phyloP scores from a whole-genome alignment of 2,329 filamentous ascomycete genomes.

The Claviceps sp. region DNA sequence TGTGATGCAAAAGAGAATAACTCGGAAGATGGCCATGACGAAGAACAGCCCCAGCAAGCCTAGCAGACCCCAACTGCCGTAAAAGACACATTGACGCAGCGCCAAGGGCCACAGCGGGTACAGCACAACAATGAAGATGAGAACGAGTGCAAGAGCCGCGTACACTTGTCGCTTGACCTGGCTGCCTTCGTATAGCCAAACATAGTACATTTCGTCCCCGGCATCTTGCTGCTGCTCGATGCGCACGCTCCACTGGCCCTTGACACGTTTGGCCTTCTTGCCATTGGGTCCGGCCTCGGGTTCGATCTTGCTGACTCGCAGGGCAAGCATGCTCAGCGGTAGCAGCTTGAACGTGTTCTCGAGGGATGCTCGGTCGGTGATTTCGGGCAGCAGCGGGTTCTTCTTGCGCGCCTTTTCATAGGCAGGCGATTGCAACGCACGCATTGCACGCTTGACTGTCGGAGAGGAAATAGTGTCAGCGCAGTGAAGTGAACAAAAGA shows the following conservation, averaged over 20 bases:
- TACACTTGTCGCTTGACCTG: slow-evolving; percentile 92
- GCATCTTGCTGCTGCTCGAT: slow-evolving; percentile 95
- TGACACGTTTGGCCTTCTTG: slow-evolving; percentile 76
- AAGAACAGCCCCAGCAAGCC: slow-evolving; percentile 88
- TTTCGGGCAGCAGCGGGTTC: slow-evolving; percentile 76
- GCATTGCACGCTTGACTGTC: slow-evolving; percentile 86
- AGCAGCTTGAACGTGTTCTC: slow-evolving; percentile 93
- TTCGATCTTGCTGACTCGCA: slow-evolving; percentile 67
- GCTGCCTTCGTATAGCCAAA: slow-evolving; percentile 89
- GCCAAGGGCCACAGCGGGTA: slow-evolving; percentile 94
- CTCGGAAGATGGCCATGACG: slow-evolving; percentile 89
- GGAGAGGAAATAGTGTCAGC: not conserved
- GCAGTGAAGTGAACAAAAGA: not conserved
- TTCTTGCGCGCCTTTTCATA: slow-evolving; percentile 84
- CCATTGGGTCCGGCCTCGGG: slow-evolving; percentile 49
- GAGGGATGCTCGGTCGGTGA: slow-evolving; percentile 76
- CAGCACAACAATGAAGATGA: slow-evolving; percentile 80
- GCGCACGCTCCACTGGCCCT: slow-evolving; percentile 90
- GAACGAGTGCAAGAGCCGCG: slow-evolving; percentile 65
- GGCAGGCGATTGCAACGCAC: slow-evolving; percentile 74
- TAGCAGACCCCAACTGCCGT: slow-evolving; percentile 87
- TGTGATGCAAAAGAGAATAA: slow-evolving; percentile 88
- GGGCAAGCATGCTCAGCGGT: slow-evolving; percentile 82
- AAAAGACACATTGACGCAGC: slow-evolving; percentile 89
- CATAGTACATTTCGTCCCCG: slow-evolving; percentile 78